Evolutionary conservation across 106 monocot genomes (phyloP), one percentile per base, ranked within the genome.

Genomic region (Vanilla planifolia): DNA sequence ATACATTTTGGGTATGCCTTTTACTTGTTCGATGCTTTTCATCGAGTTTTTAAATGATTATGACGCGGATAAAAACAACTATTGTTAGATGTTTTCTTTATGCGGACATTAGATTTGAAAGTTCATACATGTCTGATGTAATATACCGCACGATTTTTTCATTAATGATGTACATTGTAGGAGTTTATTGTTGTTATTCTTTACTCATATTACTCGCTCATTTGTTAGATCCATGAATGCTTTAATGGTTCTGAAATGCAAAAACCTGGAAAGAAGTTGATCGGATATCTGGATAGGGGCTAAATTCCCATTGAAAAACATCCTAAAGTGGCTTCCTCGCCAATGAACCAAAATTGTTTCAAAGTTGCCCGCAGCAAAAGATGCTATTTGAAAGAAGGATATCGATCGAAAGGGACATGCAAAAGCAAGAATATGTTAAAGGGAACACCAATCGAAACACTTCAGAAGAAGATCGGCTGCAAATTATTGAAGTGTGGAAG

Each of bases 241-340:
- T 33, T 15, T 14, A 0, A 21, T 48, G n/a, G 48, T 32, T 46
- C n/a, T 21, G 35, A 53, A 46, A 78, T 71, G 61, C n/a, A 39
- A 20, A 56, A 22, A 48, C 27, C 58, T 32, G 65, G 36, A 68
- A 79, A 64, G 58, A 71, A 63, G 39, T 64, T 51, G 27, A 30
- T 67, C 28, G 53, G 43, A 43, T 82, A 48, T 29, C 70, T 45
- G n/a, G 56, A 40, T 2, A 59, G 58, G 74, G 71, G 33, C 20
- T 55, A 67, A 32, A 63, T 60, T 20, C 33, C 36, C 44, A 60
- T 24, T 15, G 62, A 53, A 13, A 30, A 60, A 8, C 8, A 29
- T 21, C 67, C 71, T 44, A 78, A 78, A 24, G 3, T 55, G 30
- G 43, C 44, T 48, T 52, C 73, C 34, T 43, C 45, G 28, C 22